A percentile compares a stretch with the other conserved stretches of the same genome.
Conservation (phyloP, 805 yeast species). For the Teunomyces lycoperdinae region DNA sequence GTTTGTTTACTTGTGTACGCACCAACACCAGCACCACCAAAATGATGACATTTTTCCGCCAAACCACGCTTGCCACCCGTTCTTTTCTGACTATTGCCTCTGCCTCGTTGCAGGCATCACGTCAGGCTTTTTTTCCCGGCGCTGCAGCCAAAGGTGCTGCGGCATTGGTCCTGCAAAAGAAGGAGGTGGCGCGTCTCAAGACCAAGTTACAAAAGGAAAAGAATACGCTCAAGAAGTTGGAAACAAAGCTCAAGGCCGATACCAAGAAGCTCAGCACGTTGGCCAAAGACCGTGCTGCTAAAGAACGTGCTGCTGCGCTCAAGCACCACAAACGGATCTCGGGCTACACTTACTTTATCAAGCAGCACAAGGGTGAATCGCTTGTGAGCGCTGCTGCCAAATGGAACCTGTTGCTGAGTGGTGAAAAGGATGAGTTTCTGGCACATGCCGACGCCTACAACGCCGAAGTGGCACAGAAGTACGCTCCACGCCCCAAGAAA, state of each 20-base stretch:
- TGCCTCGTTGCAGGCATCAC: background rate
- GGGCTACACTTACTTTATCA: slow-evolving; percentile 22
- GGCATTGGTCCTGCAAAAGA: background rate
- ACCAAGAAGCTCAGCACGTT: slow-evolving; percentile 14
- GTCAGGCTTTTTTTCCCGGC: slow-evolving; percentile 1
- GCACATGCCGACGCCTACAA: slow-evolving; percentile 28
- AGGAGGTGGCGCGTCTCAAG: slow-evolving; percentile 16
- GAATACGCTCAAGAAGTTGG: slow-evolving; percentile 10
- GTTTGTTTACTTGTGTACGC: background rate
- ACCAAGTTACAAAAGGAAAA: slow-evolving; percentile 17
- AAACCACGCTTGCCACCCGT: background rate
- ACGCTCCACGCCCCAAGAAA: slow-evolving; percentile 32
- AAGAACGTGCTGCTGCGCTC: slow-evolving; percentile 17
- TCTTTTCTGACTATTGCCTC: background rate
- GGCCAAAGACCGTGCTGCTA: slow-evolving; percentile 16
- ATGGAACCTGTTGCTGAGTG: slow-evolving; percentile 26
- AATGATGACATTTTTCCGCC: background rate
- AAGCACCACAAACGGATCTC: slow-evolving; percentile 21
- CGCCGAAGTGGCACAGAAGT: slow-evolving; percentile 19
- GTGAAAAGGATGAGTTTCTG: slow-evolving; percentile 26
- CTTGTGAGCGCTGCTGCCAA: slow-evolving; percentile 16
- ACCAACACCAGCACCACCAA: background rate
- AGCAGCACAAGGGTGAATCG: slow-evolving; percentile 17
- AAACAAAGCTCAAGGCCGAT: slow-evolving; percentile 17
- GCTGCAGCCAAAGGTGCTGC: background rate